A percentile compares a stretch with the other conserved stretches of the same genome.
Evolutionary conservation across 2,329 filamentous ascomycete genomes (phyloP).

Genomic region (Drechmeria coniospora): DNA sequence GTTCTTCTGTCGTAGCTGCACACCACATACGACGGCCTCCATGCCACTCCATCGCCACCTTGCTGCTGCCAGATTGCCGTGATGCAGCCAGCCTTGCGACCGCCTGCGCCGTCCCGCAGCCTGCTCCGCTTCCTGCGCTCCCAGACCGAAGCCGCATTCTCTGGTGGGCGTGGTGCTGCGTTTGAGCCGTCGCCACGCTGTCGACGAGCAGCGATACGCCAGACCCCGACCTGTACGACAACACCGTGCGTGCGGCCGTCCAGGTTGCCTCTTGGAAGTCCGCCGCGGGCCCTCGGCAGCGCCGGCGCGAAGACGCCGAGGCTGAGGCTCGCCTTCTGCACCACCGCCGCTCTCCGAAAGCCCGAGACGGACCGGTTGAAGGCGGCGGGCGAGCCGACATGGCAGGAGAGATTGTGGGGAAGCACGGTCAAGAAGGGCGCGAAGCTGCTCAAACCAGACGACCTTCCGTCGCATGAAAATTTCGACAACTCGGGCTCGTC

Average conservation of each 20-base stretch:
- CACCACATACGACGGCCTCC: too few relatives aligned
- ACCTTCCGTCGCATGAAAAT: constrained; percentile 43
- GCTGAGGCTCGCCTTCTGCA: constrained; percentile 11
- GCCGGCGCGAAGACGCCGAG: too few relatives aligned
- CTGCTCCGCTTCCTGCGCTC: constrained; percentile 59
- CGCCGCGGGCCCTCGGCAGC: too few relatives aligned
- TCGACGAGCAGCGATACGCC: too few relatives aligned
- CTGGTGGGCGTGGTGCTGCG: constrained; percentile 19
- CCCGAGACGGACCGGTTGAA: constrained; percentile 8
- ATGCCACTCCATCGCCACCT: too few relatives aligned
- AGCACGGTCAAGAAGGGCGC: constrained; percentile 18
- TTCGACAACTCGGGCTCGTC: constrained; percentile 32
- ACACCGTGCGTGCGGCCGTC: neutral
- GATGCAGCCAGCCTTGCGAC: constrained; percentile 29
- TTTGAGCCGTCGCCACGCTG: constrained; percentile 7
- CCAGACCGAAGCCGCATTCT: constrained; percentile 48
- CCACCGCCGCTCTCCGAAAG: constrained; percentile 10
- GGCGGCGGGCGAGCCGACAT: constrained; percentile 16
- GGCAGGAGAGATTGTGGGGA: constrained; percentile 36
- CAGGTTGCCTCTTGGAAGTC: too few relatives aligned
- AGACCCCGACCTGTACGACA: neutral
- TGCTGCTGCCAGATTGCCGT: constrained; percentile 9
- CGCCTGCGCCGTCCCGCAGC: constrained; percentile 33
- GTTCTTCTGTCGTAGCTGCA: too few relatives aligned
- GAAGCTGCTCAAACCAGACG: constrained; percentile 36